Conservation (phyloP, 2,329 filamentous ascomycete species). For the Xylaria sp. region DNA sequence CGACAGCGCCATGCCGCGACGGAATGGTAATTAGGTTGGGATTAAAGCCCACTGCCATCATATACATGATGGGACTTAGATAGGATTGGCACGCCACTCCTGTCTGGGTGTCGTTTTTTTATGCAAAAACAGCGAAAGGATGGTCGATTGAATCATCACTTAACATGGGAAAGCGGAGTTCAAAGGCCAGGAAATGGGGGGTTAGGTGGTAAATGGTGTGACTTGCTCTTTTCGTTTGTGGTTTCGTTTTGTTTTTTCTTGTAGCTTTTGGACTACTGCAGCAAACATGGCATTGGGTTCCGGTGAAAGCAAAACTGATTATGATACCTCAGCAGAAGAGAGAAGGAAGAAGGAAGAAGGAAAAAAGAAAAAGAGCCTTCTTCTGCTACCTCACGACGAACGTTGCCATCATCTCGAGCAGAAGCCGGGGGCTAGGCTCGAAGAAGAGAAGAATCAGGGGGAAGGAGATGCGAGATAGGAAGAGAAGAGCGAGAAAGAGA, state of each 20-base stretch:
- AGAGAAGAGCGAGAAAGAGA: not conserved
- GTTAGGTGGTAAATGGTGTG: no score
- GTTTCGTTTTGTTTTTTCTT: not conserved
- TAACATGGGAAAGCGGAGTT: not conserved
- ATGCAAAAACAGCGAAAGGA: not conserved
- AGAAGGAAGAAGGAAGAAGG: not conserved
- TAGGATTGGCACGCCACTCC: not conserved
- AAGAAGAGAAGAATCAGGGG: not conserved
- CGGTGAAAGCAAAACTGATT: not conserved
- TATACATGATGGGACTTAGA: no score
- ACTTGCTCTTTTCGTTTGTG: not conserved
- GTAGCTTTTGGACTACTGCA: not conserved
- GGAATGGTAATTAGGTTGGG: constrained; percentile 12
- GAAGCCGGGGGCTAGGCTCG: no score
- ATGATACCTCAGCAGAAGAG: not conserved
- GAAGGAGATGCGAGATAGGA: not conserved
- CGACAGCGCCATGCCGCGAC: constrained; percentile 36
- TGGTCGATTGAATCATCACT: not conserved
- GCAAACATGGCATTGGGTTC: not conserved
- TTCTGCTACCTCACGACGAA: no score
- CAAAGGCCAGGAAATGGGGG: not conserved
- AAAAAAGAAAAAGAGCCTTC: no score
- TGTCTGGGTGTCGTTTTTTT: not conserved
- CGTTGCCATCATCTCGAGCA: no score
- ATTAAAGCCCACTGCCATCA: no score